Base-by-base conservation (phyloP, 2,329 filamentous ascomycete species). In the Stemphylium beticola region DNA sequence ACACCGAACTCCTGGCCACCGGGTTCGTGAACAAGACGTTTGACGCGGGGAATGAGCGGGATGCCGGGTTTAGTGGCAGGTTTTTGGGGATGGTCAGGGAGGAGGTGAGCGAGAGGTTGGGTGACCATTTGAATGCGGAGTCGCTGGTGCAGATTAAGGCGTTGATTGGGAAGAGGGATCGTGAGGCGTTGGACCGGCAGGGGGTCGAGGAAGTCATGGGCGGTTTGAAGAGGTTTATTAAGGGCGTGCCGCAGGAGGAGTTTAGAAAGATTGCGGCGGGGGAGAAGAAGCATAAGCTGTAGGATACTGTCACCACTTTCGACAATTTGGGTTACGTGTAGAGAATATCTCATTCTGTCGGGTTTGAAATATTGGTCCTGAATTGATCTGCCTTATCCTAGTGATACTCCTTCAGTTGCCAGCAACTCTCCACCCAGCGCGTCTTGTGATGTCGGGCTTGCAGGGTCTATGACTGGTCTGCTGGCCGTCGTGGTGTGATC, bases 251-350 rank as follows among this genome's bases (percentile, higher is more conserved):
- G 17, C 92, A 97, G 81, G 84, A 89, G 74, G 91, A 98, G 81
- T 98, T 98, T 73, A 79, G 83, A 68, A 93, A 90, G 82, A 79
- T 98, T 72, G 92, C 92, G 1, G 86, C 82, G 58, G 92, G 93
- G 11, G 86, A 95, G 82, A 98, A 97, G 85, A 91, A 88, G 73
- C 95, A 99, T 79, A 98, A 98, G 81, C 78, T 98, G 74, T 96
- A 81, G 60, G 12, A 59, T 20, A 32, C 2, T 37, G 2, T n/a
- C n/a, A n/a, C n/a, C n/a, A n/a, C n/a, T n/a, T n/a, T n/a, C n/a
- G n/a, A n/a, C n/a, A n/a, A n/a, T n/a, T n/a, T n/a, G n/a, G n/a
- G n/a, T n/a, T n/a, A n/a, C n/a, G n/a, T n/a, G n/a, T n/a, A n/a
- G n/a, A n/a, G n/a, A n/a, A n/a, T n/a, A n/a, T n/a, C n/a, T n/a